Conservation (phyloP, 306 rosid species). For the Clitoria ternatea region DNA sequence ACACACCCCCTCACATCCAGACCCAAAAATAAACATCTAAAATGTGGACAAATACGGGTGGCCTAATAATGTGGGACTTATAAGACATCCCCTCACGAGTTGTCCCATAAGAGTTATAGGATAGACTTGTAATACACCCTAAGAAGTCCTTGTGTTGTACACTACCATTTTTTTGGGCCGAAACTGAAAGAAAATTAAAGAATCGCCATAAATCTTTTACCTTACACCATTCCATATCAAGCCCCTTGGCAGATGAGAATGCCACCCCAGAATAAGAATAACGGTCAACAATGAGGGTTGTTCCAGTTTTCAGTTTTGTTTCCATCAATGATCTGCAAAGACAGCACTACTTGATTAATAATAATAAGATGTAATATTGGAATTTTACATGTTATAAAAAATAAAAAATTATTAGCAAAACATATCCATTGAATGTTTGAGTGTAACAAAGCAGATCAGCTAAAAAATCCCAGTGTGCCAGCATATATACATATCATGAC, state of each 20-base stretch:
- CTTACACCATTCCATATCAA: conserved; percentile 88
- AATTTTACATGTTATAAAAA: neutral
- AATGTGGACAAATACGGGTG: too few species aligned
- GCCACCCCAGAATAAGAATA: conserved; percentile 98
- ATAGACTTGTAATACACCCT: too few species aligned
- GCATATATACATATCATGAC: neutral
- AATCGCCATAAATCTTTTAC: conserved; percentile 27
- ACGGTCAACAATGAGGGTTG: conserved; percentile 87
- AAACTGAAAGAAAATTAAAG: neutral
- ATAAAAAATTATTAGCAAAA: neutral
- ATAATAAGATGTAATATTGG: conserved; percentile 2
- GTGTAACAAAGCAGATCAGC: conserved; percentile 1
- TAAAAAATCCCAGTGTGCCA: neutral
- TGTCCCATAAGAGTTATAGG: too few species aligned
- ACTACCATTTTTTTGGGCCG: neutral
- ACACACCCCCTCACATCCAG: too few species aligned
- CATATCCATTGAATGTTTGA: neutral
- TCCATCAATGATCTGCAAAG: conserved; percentile 78
- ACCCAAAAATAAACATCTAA: too few species aligned
- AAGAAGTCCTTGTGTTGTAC: neutral
- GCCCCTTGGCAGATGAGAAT: conserved; percentile 91
- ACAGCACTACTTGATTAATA: conserved; percentile 6
- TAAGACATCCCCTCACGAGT: too few species aligned
- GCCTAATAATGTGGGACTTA: too few species aligned
- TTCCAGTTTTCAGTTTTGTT: conserved; percentile 72